A percentile compares a stretch with the other conserved stretches of the same genome.
phyloP scores from a whole-genome alignment of 768 basidiomycete genomes.

The Pleurotus platypus region DNA sequence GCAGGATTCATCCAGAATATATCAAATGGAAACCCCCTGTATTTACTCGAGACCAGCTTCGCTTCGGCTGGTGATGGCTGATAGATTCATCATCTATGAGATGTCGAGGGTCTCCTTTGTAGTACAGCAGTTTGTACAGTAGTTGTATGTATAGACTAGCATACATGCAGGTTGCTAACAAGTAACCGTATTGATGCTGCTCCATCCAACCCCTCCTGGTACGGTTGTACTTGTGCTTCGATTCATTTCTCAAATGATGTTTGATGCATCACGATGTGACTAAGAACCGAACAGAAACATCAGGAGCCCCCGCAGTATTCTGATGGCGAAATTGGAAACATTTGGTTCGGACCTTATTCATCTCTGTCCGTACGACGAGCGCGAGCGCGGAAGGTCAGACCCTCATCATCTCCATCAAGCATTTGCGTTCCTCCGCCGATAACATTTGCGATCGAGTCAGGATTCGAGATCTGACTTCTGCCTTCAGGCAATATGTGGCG shows the following conservation, averaged over 20 bases:
- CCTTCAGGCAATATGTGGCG: constrained; percentile 18
- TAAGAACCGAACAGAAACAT: no score
- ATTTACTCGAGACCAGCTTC: constrained; percentile 85
- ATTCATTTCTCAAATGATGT: no score
- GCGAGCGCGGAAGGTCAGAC: constrained; percentile 6
- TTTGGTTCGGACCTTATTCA: neutral
- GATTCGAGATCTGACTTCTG: neutral
- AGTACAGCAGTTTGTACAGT: constrained; percentile 10
- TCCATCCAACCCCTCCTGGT: no score
- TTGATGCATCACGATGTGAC: no score
- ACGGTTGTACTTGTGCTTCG: no score
- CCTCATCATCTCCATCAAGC: constrained; percentile 6
- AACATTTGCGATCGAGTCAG: neutral
- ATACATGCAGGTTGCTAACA: no score
- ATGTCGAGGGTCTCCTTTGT: neutral
- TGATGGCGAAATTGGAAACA: no score
- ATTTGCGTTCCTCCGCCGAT: neutral
- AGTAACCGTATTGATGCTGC: no score
- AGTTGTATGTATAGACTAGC: neutral
- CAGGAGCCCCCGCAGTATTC: no score
- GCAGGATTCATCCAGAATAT: constrained; percentile 74
- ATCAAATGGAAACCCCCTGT: constrained; percentile 95
- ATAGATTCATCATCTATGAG: no score
- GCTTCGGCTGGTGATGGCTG: constrained; percentile 56
- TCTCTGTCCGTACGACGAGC: neutral